phyloP scores from a whole-genome alignment of 1,284 basidiomycete genomes.

The Ustilago loliicola region DNA sequence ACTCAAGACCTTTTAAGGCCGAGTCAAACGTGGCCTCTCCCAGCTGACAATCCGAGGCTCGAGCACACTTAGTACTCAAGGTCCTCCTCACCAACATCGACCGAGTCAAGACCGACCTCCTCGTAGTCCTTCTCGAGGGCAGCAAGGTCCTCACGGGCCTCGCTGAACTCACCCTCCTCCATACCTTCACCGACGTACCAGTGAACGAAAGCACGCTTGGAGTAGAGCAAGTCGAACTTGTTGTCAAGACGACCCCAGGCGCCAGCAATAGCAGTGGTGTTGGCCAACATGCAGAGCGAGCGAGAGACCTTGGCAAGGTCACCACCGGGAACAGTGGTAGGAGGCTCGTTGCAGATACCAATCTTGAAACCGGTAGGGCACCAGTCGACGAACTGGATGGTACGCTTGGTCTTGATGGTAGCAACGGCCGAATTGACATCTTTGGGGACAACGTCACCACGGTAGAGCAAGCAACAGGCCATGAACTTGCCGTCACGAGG shows the following conservation, averaged over 20 bases:
- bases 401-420: constrained; percentile 84
- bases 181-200: constrained; percentile 94
- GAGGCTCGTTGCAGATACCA: constrained; percentile 96
- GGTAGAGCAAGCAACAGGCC: constrained; percentile 75
- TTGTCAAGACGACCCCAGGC: constrained; percentile 97
- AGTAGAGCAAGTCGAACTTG: constrained; percentile 93
- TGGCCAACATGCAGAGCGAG: constrained; percentile 96
- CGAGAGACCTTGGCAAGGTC: constrained; percentile 94
- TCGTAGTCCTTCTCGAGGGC: constrained; percentile 84
- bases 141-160: constrained; percentile 96
- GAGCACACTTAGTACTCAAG: constrained; percentile 62
- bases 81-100: constrained; percentile 82
- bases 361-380: constrained; percentile 97
- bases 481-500: constrained; percentile 83
- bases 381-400: constrained; percentile 94
- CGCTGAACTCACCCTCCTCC: constrained; percentile 99
- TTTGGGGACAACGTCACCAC: constrained; percentile 97
- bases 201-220: constrained; percentile 70
- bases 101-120: constrained; percentile 86
- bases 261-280: constrained; percentile 91
- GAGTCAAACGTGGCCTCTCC: not conserved
- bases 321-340: constrained; percentile 85
- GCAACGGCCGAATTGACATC: constrained; percentile 94
- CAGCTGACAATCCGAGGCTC: not conserved
- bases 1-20: constrained; percentile 1